Evolutionary conservation across 768 basidiomycete genomes (phyloP).

Genomic region (Podaxis mareebaensis): DNA sequence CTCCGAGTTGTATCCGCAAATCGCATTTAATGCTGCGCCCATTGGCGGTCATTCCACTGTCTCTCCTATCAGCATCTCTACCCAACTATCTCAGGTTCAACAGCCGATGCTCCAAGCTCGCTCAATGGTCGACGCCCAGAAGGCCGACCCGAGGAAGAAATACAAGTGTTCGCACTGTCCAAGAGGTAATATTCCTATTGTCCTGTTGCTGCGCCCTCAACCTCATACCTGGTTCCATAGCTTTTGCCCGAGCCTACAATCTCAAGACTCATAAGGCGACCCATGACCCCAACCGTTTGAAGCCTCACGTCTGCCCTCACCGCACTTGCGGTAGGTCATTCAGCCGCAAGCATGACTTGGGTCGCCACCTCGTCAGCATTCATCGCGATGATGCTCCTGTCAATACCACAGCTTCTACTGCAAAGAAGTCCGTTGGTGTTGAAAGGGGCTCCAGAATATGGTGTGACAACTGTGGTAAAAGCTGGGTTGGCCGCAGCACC

Average conservation of each 20-base stretch:
- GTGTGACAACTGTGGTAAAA: constrained; percentile 77
- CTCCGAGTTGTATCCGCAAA: constrained; percentile 48
- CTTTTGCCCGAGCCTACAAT: constrained; percentile 92
- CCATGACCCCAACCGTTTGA: constrained; percentile 88
- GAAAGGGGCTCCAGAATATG: constrained; percentile 62
- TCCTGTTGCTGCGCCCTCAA: constrained; percentile 10
- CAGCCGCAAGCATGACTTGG: constrained; percentile 92
- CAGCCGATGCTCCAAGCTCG: constrained; percentile 33
- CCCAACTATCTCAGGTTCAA: constrained; percentile 44
- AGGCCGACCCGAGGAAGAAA: constrained; percentile 72
- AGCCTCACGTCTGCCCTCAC: constrained; percentile 89
- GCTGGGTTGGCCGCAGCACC: constrained; percentile 54
- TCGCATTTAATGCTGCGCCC: constrained; percentile 43
- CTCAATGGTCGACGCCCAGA: constrained; percentile 47
- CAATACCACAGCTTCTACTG: constrained; percentile 36
- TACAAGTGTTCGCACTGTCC: constrained; percentile 78
- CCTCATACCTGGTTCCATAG: constrained; percentile 36
- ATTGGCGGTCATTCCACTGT: constrained; percentile 46
- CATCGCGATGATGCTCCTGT: constrained; percentile 69
- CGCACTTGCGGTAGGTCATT: constrained; percentile 86
- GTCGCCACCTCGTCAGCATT: constrained; percentile 85
- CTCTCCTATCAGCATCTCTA: constrained; percentile 56
- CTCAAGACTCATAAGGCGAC: constrained; percentile 95
- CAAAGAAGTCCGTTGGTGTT: constrained; percentile 63
- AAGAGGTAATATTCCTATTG: constrained; percentile 48